phyloP scores from a whole-genome alignment of 352 stramenopile species.

The Pythium scleroteichum region DNA sequence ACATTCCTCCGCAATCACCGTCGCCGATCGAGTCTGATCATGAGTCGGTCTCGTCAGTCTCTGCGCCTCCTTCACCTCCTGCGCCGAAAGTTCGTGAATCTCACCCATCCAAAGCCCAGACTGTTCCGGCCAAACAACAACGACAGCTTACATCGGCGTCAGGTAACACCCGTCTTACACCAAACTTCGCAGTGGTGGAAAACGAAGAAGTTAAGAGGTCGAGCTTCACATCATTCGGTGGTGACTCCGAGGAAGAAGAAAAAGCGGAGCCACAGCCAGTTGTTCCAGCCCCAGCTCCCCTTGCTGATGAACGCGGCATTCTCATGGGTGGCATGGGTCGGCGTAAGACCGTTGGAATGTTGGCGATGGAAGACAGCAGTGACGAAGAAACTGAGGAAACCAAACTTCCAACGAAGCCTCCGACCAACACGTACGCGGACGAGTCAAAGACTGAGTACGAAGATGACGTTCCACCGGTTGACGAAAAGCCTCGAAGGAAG shows the following conservation, averaged over 20 bases:
- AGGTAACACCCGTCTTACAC: slow-evolving; percentile 34
- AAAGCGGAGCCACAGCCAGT: slow-evolving; percentile 67
- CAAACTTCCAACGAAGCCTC: slow-evolving; percentile 56
- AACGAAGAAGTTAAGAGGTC: slow-evolving; percentile 51
- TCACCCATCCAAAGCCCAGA: slow-evolving; percentile 18
- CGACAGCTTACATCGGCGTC: slow-evolving; percentile 6
- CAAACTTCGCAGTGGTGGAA: slow-evolving; percentile 77
- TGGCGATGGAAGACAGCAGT: slow-evolving; percentile 81
- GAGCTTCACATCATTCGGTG: slow-evolving; percentile 87
- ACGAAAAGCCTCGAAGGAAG: slow-evolving; percentile 44
- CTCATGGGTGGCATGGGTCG: slow-evolving; percentile 62
- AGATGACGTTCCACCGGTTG: slow-evolving; percentile 36
- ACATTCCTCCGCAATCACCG: not conserved
- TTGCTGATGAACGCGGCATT: slow-evolving; percentile 42
- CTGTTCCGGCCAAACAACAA: slow-evolving; percentile 24
- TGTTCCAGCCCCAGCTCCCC: slow-evolving; percentile 38
- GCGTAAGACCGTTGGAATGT: slow-evolving; percentile 66
- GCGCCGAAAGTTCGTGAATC: slow-evolving; percentile 27
- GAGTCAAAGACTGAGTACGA: slow-evolving; percentile 43
- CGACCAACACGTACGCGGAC: slow-evolving; percentile 37
- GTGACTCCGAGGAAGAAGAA: slow-evolving; percentile 78
- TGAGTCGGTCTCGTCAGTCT: slow-evolving; percentile 20
- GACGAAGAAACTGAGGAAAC: slow-evolving; percentile 68
- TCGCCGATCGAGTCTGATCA: slow-evolving; percentile 22
- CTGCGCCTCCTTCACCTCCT: slow-evolving; percentile 23